Base-by-base conservation (phyloP, 139 green algal species). In the Chlorella sorokiniana region DNA sequence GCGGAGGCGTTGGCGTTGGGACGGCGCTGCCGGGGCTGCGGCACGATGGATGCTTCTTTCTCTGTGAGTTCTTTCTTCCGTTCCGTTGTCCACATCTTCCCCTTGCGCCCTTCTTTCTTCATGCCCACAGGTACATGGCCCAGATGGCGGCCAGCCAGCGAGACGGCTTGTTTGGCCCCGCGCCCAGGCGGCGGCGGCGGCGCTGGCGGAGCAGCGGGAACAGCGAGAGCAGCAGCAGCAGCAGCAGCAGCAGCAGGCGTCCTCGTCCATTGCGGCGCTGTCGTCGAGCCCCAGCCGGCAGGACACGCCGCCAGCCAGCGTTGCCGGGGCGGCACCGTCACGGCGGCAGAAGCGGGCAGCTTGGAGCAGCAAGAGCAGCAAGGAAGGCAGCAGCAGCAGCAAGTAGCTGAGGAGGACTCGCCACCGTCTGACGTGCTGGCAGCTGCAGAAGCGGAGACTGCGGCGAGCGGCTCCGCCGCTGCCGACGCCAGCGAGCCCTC, bases 71-170 rank as follows among this genome's bases (percentile, higher is more conserved):
- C n/a, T n/a, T n/a, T n/a, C n/a, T n/a, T n/a, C n/a, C n/a, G n/a
- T n/a, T 41, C 6, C 61, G n/a, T 41, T n/a, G n/a, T 4, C 27
- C 56, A 11, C 33, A 7, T 27, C 35, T 9, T 27, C 56, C 52
- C 52, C 9, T 35, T 22, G 23, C 14, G 8, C 1, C 67, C 35
- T 25, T 74, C 4, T 40, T 40, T 0, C 27, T 27, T 5, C 29
- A 3, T 7, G 1, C 0, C 44, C 70, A 33, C 76, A 80, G 61
- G 22, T 59, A 77, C n/a, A 31, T 76, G 69, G 38, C 78, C 10
- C 59, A 67, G n/a, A 23, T 80, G 29, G 16, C 56, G 37, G 48
- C 56, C 48, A 78, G 63, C 71, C 63, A 51, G 29, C 70, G 40
- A 3, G 20, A 37, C 22, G 5, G 0, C 65, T 38, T 29, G 1